Conservation (phyloP, 2,329 filamentous ascomycete genomes). For the Sporothrix protearum region DNA sequence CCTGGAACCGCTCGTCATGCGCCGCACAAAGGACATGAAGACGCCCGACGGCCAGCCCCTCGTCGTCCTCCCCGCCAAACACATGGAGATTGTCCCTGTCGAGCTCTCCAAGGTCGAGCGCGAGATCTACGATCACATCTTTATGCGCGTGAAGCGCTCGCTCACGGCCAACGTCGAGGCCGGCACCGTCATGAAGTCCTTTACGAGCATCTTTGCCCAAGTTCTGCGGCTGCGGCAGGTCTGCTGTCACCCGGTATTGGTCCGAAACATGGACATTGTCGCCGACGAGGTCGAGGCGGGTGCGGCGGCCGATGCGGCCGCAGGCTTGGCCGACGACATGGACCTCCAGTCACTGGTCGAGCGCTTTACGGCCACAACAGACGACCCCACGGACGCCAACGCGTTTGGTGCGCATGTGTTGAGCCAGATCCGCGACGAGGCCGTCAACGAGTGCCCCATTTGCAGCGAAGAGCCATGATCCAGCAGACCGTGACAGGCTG, state of each 20-base stretch:
- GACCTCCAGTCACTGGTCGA: constrained; percentile 83
- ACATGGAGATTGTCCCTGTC: constrained; percentile 80
- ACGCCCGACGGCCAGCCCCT: constrained; percentile 74
- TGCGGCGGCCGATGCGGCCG: constrained; percentile 70
- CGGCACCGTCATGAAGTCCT: constrained; percentile 90
- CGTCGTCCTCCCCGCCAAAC: constrained; percentile 76
- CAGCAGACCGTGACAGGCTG: constrained; percentile 93
- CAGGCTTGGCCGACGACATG: constrained; percentile 90
- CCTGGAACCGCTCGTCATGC: constrained; percentile 88
- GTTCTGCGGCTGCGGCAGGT: constrained; percentile 88
- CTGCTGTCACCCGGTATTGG: constrained; percentile 88
- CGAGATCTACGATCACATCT: constrained; percentile 91
- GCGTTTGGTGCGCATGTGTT: constrained; percentile 81
- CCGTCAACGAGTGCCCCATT: constrained; percentile 85
- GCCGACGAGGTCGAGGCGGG: constrained; percentile 84
- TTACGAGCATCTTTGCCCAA: constrained; percentile 95
- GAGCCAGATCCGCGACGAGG: constrained; percentile 85
- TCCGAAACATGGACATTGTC: constrained; percentile 77
- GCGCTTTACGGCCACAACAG: constrained; percentile 70
- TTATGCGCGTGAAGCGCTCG: constrained; percentile 72
- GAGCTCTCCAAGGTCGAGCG: constrained; percentile 81
- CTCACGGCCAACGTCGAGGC: constrained; percentile 85
- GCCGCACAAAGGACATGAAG: constrained; percentile 97
- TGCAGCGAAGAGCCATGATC: constrained; percentile 92
- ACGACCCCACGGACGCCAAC: constrained; percentile 61